Evolutionary conservation across 176 grass and related monocot species (phyloP).

Genomic region (Carex scoparia): DNA sequence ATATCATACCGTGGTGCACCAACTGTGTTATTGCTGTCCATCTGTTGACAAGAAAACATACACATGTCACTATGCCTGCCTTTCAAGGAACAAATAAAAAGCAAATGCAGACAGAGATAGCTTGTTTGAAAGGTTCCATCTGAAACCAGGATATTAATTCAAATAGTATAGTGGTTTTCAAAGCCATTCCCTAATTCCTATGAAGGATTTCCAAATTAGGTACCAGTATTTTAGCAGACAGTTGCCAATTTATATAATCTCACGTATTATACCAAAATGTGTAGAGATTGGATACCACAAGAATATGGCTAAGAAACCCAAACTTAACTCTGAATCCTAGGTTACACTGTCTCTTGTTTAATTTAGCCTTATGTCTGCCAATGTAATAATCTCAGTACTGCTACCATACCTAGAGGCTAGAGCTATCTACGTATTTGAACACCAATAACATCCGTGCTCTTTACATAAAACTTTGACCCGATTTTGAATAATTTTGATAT

Average conservation of each 20-base stretch:
- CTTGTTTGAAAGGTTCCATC: not conserved
- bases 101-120: not conserved
- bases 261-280: not conserved
- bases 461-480: not conserved
- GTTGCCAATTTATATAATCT: not conserved
- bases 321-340: not conserved
- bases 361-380: not conserved
- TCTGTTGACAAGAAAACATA: constrained; percentile 9
- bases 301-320: not conserved
- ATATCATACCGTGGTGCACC: constrained; percentile 61
- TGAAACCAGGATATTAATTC: not conserved
- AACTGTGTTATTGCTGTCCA: constrained; percentile 59
- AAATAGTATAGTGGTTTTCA: not conserved
- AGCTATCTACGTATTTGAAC: not conserved
- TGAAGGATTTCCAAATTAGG: not conserved
- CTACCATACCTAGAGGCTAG: not conserved
- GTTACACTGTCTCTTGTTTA: not conserved
- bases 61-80: not conserved
- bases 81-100: not conserved
- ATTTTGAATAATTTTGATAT: not conserved
- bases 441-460: not conserved
- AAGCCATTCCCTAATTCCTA: not conserved
- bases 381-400: not conserved
- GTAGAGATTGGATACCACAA: not conserved
- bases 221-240: not conserved